Conservation (phyloP, 2,329 filamentous ascomycete species). For the Geosmithia putterillii region DNA sequence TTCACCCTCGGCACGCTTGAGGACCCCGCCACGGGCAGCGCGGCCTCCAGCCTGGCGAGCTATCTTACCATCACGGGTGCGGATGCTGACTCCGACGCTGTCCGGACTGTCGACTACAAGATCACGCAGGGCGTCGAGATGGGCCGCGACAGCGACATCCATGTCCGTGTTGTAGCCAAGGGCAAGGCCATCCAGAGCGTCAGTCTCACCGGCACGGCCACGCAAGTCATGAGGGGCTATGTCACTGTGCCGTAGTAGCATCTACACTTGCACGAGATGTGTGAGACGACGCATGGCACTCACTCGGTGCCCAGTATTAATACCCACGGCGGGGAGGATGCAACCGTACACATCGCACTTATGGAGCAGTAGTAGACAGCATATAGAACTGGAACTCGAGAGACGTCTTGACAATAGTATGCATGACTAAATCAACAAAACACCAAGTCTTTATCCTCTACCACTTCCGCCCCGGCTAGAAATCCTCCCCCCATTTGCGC, state of each 20-base stretch:
- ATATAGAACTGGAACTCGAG: too few species aligned
- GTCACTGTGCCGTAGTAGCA: slow-evolving; percentile 16
- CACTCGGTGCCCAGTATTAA: background rate
- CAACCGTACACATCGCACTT: background rate
- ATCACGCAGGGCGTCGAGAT: slow-evolving; percentile 58
- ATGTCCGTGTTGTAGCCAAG: slow-evolving; percentile 27
- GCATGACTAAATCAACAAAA: background rate
- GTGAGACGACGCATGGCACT: too few species aligned
- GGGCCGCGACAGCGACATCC: slow-evolving; percentile 43
- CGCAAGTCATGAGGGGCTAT: slow-evolving; percentile 20
- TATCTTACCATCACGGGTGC: slow-evolving; percentile 33
- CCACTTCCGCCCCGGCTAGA: too few species aligned
- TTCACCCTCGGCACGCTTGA: slow-evolving; percentile 43
- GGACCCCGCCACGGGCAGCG: slow-evolving; percentile 52
- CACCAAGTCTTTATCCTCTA: too few species aligned
- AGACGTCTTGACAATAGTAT: background rate
- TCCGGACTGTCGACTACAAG: slow-evolving; percentile 27
- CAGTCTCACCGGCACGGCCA: slow-evolving; percentile 19
- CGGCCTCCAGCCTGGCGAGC: slow-evolving; percentile 42
- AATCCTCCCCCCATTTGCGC: too few species aligned
- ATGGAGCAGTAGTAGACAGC: too few species aligned
- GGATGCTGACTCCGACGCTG: slow-evolving; percentile 5
- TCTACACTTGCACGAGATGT: too few species aligned
- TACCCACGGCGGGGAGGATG: background rate
- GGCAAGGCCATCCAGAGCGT: slow-evolving; percentile 16